phyloP scores from a whole-genome alignment of 345 rosid species.

The Xanthoceras sorbifolium region DNA sequence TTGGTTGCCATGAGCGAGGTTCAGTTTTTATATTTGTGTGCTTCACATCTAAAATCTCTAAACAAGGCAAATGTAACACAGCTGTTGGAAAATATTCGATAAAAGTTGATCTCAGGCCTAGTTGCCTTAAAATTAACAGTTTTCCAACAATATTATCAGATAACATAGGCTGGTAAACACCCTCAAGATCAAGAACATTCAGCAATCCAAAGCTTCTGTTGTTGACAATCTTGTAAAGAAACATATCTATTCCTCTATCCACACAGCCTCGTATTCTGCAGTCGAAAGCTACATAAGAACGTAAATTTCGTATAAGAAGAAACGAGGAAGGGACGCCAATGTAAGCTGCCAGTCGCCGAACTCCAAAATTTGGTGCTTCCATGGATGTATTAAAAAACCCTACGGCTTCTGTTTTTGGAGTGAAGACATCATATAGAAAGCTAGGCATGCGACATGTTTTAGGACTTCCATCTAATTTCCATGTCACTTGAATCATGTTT shows the following conservation, averaged over 20 bases:
- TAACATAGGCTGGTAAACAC: conserved; percentile 30
- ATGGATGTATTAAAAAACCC: no score
- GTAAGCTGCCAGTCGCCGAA: conserved; percentile 21
- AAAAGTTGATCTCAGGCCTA: conserved; percentile 34
- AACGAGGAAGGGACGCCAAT: neutral
- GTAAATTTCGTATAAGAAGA: neutral
- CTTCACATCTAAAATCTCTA: no score
- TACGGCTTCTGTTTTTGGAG: conserved; percentile 1
- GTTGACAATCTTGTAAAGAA: conserved; percentile 12
- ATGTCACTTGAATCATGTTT: conserved; percentile 32
- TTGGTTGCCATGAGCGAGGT: no score
- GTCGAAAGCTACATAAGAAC: conserved; percentile 17
- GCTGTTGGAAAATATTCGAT: no score
- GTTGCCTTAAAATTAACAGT: conserved; percentile 16
- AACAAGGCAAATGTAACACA: no score
- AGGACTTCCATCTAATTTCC: conserved; percentile 41
- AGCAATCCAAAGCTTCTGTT: no score
- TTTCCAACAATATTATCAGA: conserved; percentile 14
- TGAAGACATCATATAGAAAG: conserved; percentile 14
- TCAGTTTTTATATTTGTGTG: no score
- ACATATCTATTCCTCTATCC: conserved; percentile 9
- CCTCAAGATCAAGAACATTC: conserved; percentile 44
- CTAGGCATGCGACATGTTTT: conserved; percentile 25
- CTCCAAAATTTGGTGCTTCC: no score
- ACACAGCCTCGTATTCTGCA: conserved; percentile 19